These are phyloP conservation scores for Dictyophora rubrovolvata DNA, from an alignment of 768 basidiomycete species.

Conservation along the genomic window DNA sequence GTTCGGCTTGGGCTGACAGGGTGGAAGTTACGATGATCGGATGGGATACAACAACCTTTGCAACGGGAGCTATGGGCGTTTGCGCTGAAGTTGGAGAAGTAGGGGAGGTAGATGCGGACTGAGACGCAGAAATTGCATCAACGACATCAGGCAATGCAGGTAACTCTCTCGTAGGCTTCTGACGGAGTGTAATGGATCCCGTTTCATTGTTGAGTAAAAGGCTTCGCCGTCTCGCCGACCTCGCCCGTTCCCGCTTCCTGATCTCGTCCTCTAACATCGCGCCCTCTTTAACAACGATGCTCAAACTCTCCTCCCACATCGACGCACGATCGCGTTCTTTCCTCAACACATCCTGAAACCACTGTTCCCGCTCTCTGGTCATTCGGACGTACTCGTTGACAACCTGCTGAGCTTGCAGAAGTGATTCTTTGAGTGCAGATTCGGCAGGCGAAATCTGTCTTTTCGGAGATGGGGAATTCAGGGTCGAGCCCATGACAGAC, in stretches of 20 bases:
- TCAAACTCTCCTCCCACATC: slow-evolving; percentile 87
- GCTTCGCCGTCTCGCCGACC: slow-evolving; percentile 51
- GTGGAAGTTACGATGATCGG: slow-evolving; percentile 1
- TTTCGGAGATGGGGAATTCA: slow-evolving; percentile 13
- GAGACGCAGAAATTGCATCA: neutral
- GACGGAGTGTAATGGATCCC: neutral
- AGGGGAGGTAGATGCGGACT: neutral
- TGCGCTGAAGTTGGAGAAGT: neutral
- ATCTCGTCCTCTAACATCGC: slow-evolving; percentile 77
- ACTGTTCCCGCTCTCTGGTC: slow-evolving; percentile 69
- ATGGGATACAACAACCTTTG: slow-evolving; percentile 4
- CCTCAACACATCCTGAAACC: slow-evolving; percentile 57
- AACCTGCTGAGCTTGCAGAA: slow-evolving; percentile 45
- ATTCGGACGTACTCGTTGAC: slow-evolving; percentile 62
- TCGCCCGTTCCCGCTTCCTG: slow-evolving; percentile 26
- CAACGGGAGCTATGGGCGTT: slow-evolving; percentile 4
- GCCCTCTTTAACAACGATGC: slow-evolving; percentile 77
- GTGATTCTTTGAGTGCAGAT: slow-evolving; percentile 50
- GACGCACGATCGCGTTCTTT: slow-evolving; percentile 52
- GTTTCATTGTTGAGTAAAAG: slow-evolving; percentile 19
- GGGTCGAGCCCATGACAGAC: slow-evolving; percentile 29
- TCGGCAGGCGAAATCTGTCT: slow-evolving; percentile 16
- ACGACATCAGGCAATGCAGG: neutral
- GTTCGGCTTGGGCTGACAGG: neutral
- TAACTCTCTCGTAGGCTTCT: neutral